Evolutionary conservation across 441 rosid species (phyloP), one percentile per base, ranked within the genome.

Genomic region (Corymbia calophylla): DNA sequence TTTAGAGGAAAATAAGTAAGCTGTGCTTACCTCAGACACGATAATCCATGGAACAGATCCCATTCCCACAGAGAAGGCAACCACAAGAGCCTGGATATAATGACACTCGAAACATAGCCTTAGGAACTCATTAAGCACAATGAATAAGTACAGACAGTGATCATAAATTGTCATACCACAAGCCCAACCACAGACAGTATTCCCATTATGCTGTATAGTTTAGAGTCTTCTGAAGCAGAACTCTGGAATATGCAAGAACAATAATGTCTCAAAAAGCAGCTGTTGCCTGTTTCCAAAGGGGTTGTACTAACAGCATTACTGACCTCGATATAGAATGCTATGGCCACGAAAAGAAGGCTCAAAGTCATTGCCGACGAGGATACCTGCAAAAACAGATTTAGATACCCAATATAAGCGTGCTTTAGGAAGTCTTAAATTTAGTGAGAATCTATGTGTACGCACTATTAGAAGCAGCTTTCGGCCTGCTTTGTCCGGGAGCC

Each of bases 1-100:
- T 66, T 31, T 66, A 73, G 17, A 11, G 49, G 23, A 23, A 73
- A 73, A 73, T 39, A 73, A 39, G 54, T 53, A 58, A 80, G 55
- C 53, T 60, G 17, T 23, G 48, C 60, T 64, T 94, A 96, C 99
- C 99, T 98, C 99, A 44, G 99, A 96, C 99, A 96, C 97, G 91
- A 96, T 96, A 89, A 98, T 14, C 99, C 99, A 98, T 31, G 99
- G 99, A 91, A 97, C 94, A 21, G 99, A 93, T 60, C 99, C 99
- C 94, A 96, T 93, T 92, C 99, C 99, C 89, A 96, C 91, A 87
- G 99, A 97, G 95, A 96, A 97, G 87, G 93, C 44, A 91, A 93
- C 86, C 51, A 97, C 97, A 94, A 98, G 86, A 80, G 91, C 93
- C 99, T 98, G 94, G 77, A 88, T 49, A 60, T 53, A 82, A 31